Evolutionary conservation across 2,329 filamentous ascomycete genomes (phyloP), one percentile per base, ranked within the genome.

Genomic region (Diaporthe capsici): DNA sequence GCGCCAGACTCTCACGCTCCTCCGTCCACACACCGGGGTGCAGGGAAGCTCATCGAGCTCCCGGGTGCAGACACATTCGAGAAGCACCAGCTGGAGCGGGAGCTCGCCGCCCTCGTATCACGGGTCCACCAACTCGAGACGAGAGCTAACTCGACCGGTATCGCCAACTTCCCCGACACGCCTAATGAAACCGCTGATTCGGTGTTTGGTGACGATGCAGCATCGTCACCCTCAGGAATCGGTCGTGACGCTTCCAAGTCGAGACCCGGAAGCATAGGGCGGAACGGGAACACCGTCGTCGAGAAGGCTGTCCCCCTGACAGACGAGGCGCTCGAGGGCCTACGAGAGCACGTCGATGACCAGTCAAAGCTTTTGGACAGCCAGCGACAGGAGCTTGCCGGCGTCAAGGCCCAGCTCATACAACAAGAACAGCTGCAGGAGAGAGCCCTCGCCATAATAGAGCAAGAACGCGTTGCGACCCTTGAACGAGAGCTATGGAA

Each of bases 401-500:
- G 93, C 81, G 94, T 98, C 78, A 95, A 95, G 81, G 93, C 94
- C 76, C 95, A 98, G 84, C 90, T 98, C 71, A 90, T 94, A 75
- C 92, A 96, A 84, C 95, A 98, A 83, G 95, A 97, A 84, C 92
- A 94, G 81, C 90, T 95, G 78, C 95, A 97, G 82, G 94, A 96
- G 84, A 91, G 92, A 81, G 94, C 95, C 44, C 92, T 98, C 74
- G 93, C 94, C 80, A 91, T 94, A 77, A 93, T 98, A 72, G 95
- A 98, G 84, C 92, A 94, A 78, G 93, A 95, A 84, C 95, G 97
- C 80, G 96, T 98, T 78, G 93, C 94, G 72, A 93, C 95, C 49
- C 89, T 98, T 55, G 96, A 98, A 86, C 92, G 96, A 76, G 97
- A 99, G 85, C 89, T 99, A 76, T 95, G 94, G 88, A 98, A 98